Base-by-base conservation (phyloP, 345 rosid species). In the Gossypium herbaceum region DNA sequence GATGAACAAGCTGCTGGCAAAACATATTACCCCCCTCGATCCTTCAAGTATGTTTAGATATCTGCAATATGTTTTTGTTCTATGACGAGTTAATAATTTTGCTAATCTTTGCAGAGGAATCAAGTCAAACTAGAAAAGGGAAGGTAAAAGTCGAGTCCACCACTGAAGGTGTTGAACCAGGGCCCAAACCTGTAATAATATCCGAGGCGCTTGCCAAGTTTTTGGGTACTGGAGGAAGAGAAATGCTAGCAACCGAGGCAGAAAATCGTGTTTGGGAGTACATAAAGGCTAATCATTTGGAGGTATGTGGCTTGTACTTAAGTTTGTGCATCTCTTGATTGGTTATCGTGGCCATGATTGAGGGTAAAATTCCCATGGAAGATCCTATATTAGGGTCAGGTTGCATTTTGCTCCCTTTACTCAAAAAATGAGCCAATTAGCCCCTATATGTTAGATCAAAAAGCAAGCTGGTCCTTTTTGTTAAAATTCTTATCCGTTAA, bases 1-100 rank as follows among this genome's bases (percentile, higher is more conserved):
- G 84, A 94, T 94, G 98, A 94, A 92, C 77, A 94, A 92, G 86
- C 81, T 94, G 77, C 89, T 94, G 58, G 83, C 98, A 50, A 94
- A 94, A 84, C 97, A 94, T 84, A 94, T 94, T 62, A 87, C 85
- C 70, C 84, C 95, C 6, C 92, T 94, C 72, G 93, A 92, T 57
- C 97, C 98, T 58, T 68, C 88, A 63, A 94, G 98, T 94, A 89
- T 57, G 88, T 72, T 60, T 13, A 59, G 17, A 58, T 71, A 7
- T 27, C 25, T 19, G 57, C 60, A 34, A 50, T 22, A 54, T 59
- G 7, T 25, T 55, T 60, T 75, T 29, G 41, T 17, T 24, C 64
- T 25, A 12, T 56, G 19, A 61, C 67, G 71, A 67, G 27, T 55
- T 24, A n/a, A 55, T 39, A 34, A 54, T 12, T 64, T 39, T 43